Evolutionary conservation across 306 rosid genomes (phyloP).

Genomic region (Casuarina equisetifolia): DNA sequence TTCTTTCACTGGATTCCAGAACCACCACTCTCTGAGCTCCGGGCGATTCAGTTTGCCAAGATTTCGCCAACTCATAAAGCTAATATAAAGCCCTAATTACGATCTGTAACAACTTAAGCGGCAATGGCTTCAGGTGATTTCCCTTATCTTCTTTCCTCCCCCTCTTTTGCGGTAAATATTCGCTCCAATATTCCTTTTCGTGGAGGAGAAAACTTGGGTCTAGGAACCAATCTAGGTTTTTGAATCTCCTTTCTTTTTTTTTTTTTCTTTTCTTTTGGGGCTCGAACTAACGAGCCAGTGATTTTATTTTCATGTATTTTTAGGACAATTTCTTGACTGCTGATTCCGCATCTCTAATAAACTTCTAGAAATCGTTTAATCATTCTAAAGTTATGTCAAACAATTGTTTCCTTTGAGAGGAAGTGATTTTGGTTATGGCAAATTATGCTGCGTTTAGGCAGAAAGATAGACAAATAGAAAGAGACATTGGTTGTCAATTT

Average conservation of each 20-base stretch:
- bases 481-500: not conserved
- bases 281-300: not conserved
- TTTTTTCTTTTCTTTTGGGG: not conserved
- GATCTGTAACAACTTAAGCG: not conserved
- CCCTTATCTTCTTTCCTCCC: not conserved
- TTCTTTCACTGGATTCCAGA: not conserved
- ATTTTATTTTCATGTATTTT: not conserved
- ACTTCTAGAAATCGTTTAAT: not conserved
- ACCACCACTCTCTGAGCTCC: not conserved
- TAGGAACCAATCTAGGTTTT: not conserved
- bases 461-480: not conserved
- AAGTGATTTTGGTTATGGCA: not conserved
- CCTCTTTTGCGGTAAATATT: not conserved
- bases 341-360: not conserved
- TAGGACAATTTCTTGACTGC: not conserved
- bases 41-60: no score
- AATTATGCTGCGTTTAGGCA: not conserved
- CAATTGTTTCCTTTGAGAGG: not conserved
- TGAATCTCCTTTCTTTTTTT: not conserved
- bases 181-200: not conserved
- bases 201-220: not conserved
- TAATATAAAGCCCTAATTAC: not conserved
- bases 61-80: not conserved
- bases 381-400: not conserved
- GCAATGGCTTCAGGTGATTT: slow-evolving; percentile 15